Evolutionary conservation across 2,329 filamentous ascomycete species (phyloP), one percentile per base, ranked within the genome.

Genomic region (Diplodia corticola): DNA sequence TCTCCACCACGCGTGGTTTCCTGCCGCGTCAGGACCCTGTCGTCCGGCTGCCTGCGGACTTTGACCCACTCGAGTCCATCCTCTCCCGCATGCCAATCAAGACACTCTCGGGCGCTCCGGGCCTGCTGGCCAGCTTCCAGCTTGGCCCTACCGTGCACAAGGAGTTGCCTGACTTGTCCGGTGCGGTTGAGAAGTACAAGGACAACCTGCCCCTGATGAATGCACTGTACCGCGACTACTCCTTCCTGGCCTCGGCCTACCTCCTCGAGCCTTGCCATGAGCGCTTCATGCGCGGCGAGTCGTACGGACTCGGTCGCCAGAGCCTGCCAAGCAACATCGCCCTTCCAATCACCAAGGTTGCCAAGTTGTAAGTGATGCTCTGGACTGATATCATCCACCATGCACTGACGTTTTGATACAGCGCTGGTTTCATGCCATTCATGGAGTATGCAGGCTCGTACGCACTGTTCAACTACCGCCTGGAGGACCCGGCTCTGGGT

Each of bases 201-300:
- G 81, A 88, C 68, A 89, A 97, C 78, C 84, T 94, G 46, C 89
- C 90, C 17, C 80, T 92, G 67, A 88, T 96, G 82, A 95, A 93
- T 73, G 93, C 93, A 37, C 81, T 96, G 55, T 97, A 97, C 78
- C 86, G 93, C 22, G 93, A 97, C 80, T 97, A 97, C 77, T 91
- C 91, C 15, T 97, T 97, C 83, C 81, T 97, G 33, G 91, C 93
- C 5, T 96, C 91, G 26, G 91, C 92, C 0, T 97, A 96, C 76
- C 83, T 97, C 33, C 87, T 97, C 33, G 93, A 97, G 82, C 93
- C 93, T 12, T 97, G 93, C 77, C 93, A 95, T 79, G 85, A 92
- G 80, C 85, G 89, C 68, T 89, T 86, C 77, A 80, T 81, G 68
- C 82, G 81, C 54, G 90, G 89, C 0, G 88, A 91, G 75, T 35